Percentiles rank a stretch among this genome's conserved stretches.
phyloP scores from a whole-genome alignment of 2,329 filamentous ascomycete species.

The Cucurbitaria berberidis region DNA sequence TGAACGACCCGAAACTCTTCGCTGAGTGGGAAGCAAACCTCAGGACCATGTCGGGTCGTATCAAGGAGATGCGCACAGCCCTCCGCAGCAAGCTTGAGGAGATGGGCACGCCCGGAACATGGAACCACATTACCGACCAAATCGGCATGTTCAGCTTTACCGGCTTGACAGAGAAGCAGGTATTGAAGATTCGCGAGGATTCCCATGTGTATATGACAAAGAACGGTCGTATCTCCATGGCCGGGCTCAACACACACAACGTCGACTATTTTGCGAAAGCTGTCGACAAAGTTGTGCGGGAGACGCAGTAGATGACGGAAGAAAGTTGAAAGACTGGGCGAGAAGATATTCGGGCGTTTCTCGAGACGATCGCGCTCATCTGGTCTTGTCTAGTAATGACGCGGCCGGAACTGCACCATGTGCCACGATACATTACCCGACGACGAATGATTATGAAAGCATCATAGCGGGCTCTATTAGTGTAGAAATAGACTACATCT shows the following conservation, averaged over 20 bases:
- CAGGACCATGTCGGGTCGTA: slow-evolving; percentile 91
- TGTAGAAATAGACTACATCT: not conserved
- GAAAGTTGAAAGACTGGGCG: no score
- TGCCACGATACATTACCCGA: slow-evolving; percentile 6
- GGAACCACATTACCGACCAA: slow-evolving; percentile 98
- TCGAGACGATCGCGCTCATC: not conserved
- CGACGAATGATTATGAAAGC: not conserved
- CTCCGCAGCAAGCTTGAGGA: slow-evolving; percentile 82
- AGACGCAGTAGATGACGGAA: slow-evolving; percentile 46
- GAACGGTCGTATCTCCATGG: slow-evolving; percentile 98
- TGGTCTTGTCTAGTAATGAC: not conserved
- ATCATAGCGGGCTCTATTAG: not conserved
- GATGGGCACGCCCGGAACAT: slow-evolving; percentile 83
- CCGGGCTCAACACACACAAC: slow-evolving; percentile 91
- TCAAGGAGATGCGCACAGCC: slow-evolving; percentile 85
- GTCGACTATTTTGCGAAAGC: slow-evolving; percentile 92
- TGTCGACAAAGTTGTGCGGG: slow-evolving; percentile 80
- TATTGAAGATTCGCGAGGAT: slow-evolving; percentile 70
- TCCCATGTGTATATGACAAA: slow-evolving; percentile 91
- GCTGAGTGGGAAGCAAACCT: slow-evolving; percentile 92
- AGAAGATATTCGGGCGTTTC: not conserved
- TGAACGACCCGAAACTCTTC: slow-evolving; percentile 84
- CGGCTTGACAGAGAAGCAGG: slow-evolving; percentile 75
- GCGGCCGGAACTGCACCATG: not conserved
- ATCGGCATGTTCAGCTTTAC: slow-evolving; percentile 99